Percentiles rank a stretch among this genome's conserved stretches.
phyloP scores from a whole-genome alignment of 306 rosid genomes.

The Cicer pinnatifidum region DNA sequence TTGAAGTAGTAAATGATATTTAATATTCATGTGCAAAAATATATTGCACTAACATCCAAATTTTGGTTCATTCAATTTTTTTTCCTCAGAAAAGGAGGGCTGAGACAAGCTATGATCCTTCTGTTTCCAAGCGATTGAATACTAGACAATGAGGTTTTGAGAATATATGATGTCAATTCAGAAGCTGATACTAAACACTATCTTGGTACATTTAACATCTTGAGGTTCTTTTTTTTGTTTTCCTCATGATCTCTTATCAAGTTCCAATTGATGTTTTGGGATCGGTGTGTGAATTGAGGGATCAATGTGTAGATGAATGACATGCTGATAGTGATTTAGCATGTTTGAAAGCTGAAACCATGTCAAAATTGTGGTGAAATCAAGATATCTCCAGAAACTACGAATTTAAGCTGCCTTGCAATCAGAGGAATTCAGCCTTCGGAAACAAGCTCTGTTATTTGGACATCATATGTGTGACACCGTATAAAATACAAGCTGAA shows the following conservation, averaged over 20 bases:
- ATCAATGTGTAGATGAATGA: conserved; percentile 55
- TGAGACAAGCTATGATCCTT: conserved; percentile 41
- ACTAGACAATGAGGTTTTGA: conserved; percentile 26
- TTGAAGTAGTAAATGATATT: conserved; percentile 13
- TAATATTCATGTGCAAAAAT: conserved; percentile 10
- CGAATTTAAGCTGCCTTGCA: too few species aligned
- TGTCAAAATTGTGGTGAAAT: too few species aligned
- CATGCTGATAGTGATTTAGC: conserved; percentile 56
- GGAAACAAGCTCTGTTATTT: too few species aligned
- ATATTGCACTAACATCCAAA: conserved; percentile 6
- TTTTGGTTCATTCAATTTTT: background rate
- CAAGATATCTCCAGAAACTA: too few species aligned
- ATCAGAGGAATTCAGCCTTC: too few species aligned
- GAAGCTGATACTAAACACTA: conserved; percentile 5
- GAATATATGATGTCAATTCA: background rate
- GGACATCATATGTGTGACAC: too few species aligned
- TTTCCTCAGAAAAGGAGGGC: conserved; percentile 47
- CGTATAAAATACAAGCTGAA: too few species aligned
- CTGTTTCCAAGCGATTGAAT: conserved; percentile 43
- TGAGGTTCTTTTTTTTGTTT: conserved; percentile 19
- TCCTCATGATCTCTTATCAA: conserved; percentile 31
- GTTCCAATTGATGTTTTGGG: conserved; percentile 17
- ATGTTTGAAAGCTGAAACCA: too few species aligned
- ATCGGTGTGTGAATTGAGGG: conserved; percentile 38
- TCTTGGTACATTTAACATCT: conserved; percentile 36